Evolutionary conservation across 495 filamentous ascomycete species (phyloP), one percentile per base, ranked within the genome.

Genomic region (Penicillium bovifimosum): DNA sequence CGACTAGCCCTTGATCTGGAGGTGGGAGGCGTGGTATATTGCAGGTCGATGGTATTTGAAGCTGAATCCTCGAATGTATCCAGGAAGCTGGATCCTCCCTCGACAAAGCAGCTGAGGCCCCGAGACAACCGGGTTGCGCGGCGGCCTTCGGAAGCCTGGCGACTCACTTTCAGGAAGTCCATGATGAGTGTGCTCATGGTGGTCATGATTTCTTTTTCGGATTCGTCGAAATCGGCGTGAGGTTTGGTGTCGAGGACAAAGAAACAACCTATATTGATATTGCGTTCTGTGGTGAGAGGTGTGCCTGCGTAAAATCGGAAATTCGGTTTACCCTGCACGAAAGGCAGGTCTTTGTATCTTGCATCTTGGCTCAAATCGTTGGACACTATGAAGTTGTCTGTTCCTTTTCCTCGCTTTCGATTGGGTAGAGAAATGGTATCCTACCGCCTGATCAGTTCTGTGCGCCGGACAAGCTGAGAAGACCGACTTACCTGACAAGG

Each of bases 261-360:
- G 38, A 87, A 73, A 14, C 79, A 82, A 13, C 87, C 87, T 49
- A 91, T 86, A 26, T 84, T 82, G 54, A 87, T 79, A 11, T 84
- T 86, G 20, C 72, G 75, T 9, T 79, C 81, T 0, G 84, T 87
- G 2, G 83, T 77, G 14, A 91, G 74, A 8, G 71, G 69, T 2
- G 73, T 77, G 41, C 76, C 76, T 10, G 73, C 76, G 44, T 77
- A 78, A 50, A 73, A 78, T 31, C 60, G 68, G 41, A 74, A 78
- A 13, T 64, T 44, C 0, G 74, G 76, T 9, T 68, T 57, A 4
- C 55, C 68, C 14, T 64, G 44, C 6, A 79, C 76, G 33, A 76
- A 72, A 1, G 74, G 62, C 2, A 78, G 55, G 6, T 66, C 18
- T 26, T 66, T 66, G 45, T 73, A 79, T 29, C 66, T 63, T 32